Evolutionary conservation across 83 land plant genomes (phyloP).

Genomic region (Diphasiastrum complanatum): DNA sequence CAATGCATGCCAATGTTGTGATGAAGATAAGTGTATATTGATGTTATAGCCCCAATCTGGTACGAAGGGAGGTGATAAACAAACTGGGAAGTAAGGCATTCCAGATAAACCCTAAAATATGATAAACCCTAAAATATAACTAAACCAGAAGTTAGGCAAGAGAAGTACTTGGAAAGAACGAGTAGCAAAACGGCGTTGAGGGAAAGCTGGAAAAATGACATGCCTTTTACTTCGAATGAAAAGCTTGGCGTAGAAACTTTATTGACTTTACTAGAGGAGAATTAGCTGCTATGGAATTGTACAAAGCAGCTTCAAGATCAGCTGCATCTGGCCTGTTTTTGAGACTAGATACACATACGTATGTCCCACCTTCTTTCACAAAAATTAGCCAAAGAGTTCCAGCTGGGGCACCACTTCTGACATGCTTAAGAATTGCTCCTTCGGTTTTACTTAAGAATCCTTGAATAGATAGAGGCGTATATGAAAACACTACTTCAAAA

Average conservation of each 20-base stretch:
- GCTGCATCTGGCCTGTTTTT: constrained; percentile 44
- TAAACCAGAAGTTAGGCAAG: too few species aligned
- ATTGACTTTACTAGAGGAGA: constrained; percentile 85
- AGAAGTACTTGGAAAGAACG: too few species aligned
- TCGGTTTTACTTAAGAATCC: constrained; percentile 61
- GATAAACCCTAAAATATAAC: too few species aligned
- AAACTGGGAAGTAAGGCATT: too few species aligned
- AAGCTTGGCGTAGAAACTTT: constrained; percentile 60
- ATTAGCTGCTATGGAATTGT: constrained; percentile 67
- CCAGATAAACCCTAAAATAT: too few species aligned
- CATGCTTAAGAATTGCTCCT: constrained; percentile 58
- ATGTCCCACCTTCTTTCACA: constrained; percentile 47
- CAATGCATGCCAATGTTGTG: too few species aligned
- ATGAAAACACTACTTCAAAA: constrained; percentile 73
- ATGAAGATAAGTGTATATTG: too few species aligned
- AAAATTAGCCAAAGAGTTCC: constrained; percentile 57
- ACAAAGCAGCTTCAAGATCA: constrained; percentile 77
- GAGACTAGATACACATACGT: constrained; percentile 49
- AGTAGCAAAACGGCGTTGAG: too few species aligned
- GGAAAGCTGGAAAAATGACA: too few species aligned
- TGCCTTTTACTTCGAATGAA: too few species aligned
- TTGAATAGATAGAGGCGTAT: constrained; percentile 64
- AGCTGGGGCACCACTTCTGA: constrained; percentile 46
- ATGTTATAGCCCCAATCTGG: too few species aligned
- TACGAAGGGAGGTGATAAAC: too few species aligned